Base-by-base conservation (phyloP, 2,329 filamentous ascomycete species). In the Penicillium brevicompactum region DNA sequence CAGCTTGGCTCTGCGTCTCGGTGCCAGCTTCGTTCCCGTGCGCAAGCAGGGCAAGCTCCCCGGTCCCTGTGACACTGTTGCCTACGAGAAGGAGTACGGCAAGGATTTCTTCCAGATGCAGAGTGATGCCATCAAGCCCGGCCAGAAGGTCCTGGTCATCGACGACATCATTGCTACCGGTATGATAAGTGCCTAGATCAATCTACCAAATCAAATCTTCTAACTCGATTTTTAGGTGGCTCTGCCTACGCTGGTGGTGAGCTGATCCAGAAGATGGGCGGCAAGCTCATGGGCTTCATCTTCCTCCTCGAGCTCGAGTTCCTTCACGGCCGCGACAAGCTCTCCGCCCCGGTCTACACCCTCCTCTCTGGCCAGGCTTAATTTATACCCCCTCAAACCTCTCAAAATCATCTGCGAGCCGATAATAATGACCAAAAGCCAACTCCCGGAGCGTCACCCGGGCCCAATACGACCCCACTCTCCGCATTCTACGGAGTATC, bases 151-250 rank as follows among this genome's bases (percentile, higher is more conserved):
- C 55, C 80, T 99, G 59, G 84, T 99, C 63, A 92, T 99, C 31
- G 94, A 99, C 76, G 94, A 99, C 74, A 96, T 99, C 71, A 97
- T 99, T 79, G 94, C 94, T 54, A 99, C 94, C 62, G 93, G 93
- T 96, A 82, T 75, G 88, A 54, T 38, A 41, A 30, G 46, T 44
- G 47, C 40, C 22, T 34, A 30, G 11, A 37, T 43, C 5, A 37
- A 49, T 14, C 46, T 38, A 9, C 27, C n/a, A 1, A 18, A 18
- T 46, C 44, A 37, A 40, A 56, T 60, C 30, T 10, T 13, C 21
- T 40, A 52, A 46, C 49, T 51, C n/a, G 45, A 32, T 24, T 6
- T 24, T 1, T 27, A 96, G 93, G 93, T 77, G 94, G 94, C 67
- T 96, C 92, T 62, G 94, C 94, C 53, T 85, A 86, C 62, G 94